Conservation (phyloP, 208 protist species). For the Crithidia expoeki region DNA sequence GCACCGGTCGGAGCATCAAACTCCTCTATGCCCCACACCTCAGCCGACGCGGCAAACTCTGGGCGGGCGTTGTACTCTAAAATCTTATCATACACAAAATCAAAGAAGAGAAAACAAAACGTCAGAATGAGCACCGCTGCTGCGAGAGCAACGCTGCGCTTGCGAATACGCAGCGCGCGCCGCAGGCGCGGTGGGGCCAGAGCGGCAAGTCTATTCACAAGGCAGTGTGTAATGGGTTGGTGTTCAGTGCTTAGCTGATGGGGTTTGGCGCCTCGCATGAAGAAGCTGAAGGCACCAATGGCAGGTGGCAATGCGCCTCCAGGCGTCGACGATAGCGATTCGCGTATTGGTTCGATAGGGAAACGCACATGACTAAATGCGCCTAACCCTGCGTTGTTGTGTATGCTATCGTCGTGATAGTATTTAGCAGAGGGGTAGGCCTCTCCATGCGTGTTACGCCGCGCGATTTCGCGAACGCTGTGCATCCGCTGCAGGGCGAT, state of each 20-base stretch:
- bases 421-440: background rate
- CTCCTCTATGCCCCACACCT: slow-evolving; percentile 12
- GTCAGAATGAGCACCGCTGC: background rate
- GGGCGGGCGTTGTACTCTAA: slow-evolving; percentile 1
- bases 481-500: background rate
- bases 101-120: slow-evolving; percentile 7
- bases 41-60: background rate
- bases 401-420: background rate
- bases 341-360: too few relatives aligned
- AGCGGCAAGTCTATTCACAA: background rate
- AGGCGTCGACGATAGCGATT: background rate
- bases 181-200: background rate
- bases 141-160: background rate
- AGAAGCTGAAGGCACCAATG: background rate
- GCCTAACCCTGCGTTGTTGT: background rate
- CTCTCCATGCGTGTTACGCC: background rate
- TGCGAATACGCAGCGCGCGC: background rate
- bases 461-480: background rate
- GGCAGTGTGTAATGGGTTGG: background rate
- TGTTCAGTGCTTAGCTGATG: background rate
- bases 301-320: background rate
- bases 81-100: slow-evolving; percentile 4
- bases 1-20: slow-evolving; percentile 3
- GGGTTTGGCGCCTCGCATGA: background rate
- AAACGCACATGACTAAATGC: background rate